These are phyloP conservation scores for Oryza glumipatula DNA, from an alignment of 176 grass and related monocot species.

Conservation along the genomic window DNA sequence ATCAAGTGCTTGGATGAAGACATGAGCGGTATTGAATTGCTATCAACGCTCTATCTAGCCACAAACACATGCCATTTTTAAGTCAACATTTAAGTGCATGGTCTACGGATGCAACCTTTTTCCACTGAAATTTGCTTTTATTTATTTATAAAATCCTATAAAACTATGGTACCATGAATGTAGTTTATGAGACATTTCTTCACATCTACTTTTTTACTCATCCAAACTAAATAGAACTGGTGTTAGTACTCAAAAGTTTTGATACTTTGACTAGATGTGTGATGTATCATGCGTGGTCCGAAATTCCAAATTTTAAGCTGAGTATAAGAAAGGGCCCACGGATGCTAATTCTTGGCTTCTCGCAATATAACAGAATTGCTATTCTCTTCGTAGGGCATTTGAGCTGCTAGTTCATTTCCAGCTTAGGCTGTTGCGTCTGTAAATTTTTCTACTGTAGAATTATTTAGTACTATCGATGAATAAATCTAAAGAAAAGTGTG, in stretches of 20 bases:
- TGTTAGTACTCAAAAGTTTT: not conserved
- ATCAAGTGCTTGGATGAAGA: constrained; percentile 6
- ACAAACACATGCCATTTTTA: not conserved
- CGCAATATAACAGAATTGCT: not conserved
- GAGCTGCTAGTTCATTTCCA: constrained; percentile 38
- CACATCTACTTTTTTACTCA: not conserved
- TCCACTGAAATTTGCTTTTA: not conserved
- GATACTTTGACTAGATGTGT: not conserved
- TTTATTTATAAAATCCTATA: not conserved
- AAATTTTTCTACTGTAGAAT: not conserved
- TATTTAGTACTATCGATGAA: constrained; percentile 13
- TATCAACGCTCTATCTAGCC: not conserved
- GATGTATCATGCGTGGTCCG: not conserved
- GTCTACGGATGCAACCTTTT: not conserved
- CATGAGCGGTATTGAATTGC: not conserved
- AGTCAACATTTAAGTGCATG: not conserved
- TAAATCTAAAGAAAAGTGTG: not conserved
- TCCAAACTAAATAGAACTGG: not conserved
- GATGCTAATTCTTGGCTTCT: not conserved
- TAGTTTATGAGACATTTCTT: not conserved
- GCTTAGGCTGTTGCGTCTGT: not conserved
- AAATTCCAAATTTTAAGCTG: not conserved
- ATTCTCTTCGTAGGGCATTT: constrained; percentile 15
- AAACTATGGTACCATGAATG: not conserved
- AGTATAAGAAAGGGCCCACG: not conserved